Conservation (phyloP, 2,329 filamentous ascomycete species). For the Akanthomyces lecanii region DNA sequence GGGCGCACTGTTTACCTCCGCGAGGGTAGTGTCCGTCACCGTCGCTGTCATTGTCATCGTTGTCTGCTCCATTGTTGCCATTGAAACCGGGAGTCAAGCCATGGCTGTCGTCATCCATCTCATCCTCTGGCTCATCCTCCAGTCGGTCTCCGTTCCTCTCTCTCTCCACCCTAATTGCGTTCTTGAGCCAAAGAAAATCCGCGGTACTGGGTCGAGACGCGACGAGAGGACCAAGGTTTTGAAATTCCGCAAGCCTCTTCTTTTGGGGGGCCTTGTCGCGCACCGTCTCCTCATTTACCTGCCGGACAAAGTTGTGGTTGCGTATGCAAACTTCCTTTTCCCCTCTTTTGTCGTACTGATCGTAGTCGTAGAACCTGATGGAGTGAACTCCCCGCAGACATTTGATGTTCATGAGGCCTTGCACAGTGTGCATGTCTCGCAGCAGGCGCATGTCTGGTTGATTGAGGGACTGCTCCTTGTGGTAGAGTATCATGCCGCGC, state of each 20-base stretch:
- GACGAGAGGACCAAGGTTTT: slow-evolving; percentile 22
- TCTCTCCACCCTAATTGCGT: no score
- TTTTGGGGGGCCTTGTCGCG: not conserved
- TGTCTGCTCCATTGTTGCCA: not conserved
- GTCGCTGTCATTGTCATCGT: slow-evolving; percentile 1
- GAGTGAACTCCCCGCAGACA: slow-evolving; percentile 40
- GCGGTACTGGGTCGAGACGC: not conserved
- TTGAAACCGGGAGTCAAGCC: no score
- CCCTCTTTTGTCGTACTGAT: slow-evolving; percentile 21
- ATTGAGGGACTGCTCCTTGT: slow-evolving; percentile 17
- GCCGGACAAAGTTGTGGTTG: no score
- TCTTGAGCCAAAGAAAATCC: no score
- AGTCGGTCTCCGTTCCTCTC: no score
- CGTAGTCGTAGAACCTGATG: slow-evolving; percentile 40
- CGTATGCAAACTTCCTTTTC: no score
- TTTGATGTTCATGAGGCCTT: slow-evolving; percentile 31
- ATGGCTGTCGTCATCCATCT: not conserved
- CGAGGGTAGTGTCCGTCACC: not conserved
- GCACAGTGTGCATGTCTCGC: slow-evolving; percentile 37
- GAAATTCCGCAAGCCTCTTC: slow-evolving; percentile 20
- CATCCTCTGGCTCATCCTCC: no score
- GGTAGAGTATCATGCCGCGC: slow-evolving; percentile 19
- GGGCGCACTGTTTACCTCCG: no score
- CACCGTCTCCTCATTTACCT: no score
- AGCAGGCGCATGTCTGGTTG: slow-evolving; percentile 22